Percentiles rank a stretch among this genome's conserved stretches.
These are phyloP conservation scores for Pseudevernia furfuracea DNA, from an alignment of 495 filamentous ascomycete species.

Conservation along the genomic window DNA sequence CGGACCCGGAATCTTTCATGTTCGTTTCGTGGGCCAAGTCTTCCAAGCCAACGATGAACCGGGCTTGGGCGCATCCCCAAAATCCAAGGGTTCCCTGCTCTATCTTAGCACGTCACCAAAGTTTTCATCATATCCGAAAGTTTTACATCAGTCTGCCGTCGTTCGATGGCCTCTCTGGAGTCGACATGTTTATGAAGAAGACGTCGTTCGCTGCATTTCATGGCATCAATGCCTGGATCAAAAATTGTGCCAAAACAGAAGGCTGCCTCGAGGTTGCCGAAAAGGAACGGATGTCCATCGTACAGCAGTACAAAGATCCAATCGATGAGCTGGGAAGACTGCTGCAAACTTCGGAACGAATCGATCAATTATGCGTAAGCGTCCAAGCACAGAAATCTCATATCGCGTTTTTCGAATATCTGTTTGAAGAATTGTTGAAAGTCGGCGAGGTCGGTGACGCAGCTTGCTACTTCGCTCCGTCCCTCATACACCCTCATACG, in stretches of 20 bases:
- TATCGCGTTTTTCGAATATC: slow-evolving; percentile 13
- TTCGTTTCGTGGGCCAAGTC: slow-evolving; percentile 15
- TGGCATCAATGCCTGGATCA: slow-evolving; percentile 17
- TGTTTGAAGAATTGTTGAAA: slow-evolving; percentile 14
- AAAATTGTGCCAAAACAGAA: slow-evolving; percentile 5
- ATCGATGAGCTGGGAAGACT: slow-evolving; percentile 19
- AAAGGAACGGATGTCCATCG: slow-evolving; percentile 15
- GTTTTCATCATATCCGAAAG: slow-evolving; percentile 14
- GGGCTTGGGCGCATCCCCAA: slow-evolving; percentile 15
- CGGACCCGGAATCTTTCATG: slow-evolving; percentile 20
- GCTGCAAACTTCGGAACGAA: slow-evolving; percentile 9
- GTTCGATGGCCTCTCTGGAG: slow-evolving; percentile 11
- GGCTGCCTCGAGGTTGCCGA: slow-evolving; percentile 9
- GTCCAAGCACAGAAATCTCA: background rate
- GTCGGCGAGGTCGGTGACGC: background rate
- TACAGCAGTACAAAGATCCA: slow-evolving; percentile 13
- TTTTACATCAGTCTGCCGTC: slow-evolving; percentile 17
- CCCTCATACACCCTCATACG: background rate
- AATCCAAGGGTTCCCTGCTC: slow-evolving; percentile 12
- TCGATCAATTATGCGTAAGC: slow-evolving; percentile 13
- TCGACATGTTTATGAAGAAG: slow-evolving; percentile 16
- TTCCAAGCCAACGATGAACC: background rate
- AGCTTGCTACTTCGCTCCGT: slow-evolving; percentile 6
- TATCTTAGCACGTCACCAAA: slow-evolving; percentile 13
- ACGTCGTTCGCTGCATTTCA: slow-evolving; percentile 17